These are phyloP conservation scores for Metschnikowia shivogae DNA, from an alignment of 805 yeast species.

Conservation along the genomic window DNA sequence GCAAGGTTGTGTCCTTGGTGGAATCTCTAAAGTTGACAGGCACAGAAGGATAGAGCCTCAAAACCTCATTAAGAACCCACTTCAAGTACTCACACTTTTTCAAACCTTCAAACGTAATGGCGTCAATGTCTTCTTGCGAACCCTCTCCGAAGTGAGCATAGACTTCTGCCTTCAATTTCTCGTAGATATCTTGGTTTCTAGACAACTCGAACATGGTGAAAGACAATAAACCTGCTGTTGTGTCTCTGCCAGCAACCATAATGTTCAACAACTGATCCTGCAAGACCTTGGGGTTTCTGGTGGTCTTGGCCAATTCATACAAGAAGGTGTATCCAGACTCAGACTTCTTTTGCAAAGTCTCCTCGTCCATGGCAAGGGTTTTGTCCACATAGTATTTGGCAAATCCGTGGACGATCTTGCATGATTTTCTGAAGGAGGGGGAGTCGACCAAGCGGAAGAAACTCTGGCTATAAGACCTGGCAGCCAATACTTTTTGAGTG, in stretches of 20 bases:
- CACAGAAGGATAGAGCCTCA: slow-evolving; percentile 34
- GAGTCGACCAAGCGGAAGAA: slow-evolving; percentile 26
- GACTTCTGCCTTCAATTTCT: slow-evolving; percentile 29
- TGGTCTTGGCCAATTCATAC: slow-evolving; percentile 37
- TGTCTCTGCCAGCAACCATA: slow-evolving; percentile 41
- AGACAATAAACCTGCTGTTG: slow-evolving; percentile 39
- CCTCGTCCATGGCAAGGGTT: slow-evolving; percentile 16
- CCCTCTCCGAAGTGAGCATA: slow-evolving; percentile 30
- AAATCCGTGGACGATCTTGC: slow-evolving; percentile 23
- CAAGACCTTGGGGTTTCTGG: slow-evolving; percentile 32
- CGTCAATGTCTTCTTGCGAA: slow-evolving; percentile 24
- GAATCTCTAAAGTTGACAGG: slow-evolving; percentile 22
- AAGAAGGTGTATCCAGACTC: slow-evolving; percentile 31
- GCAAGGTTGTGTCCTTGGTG: slow-evolving; percentile 21
- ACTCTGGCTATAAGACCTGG: slow-evolving; percentile 30
- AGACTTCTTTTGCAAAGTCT: slow-evolving; percentile 14
- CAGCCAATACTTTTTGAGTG: slow-evolving; percentile 29
- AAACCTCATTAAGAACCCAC: slow-evolving; percentile 32
- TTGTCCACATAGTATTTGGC: slow-evolving; percentile 17
- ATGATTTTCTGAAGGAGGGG: slow-evolving; percentile 28
- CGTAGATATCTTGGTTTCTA: slow-evolving; percentile 30
- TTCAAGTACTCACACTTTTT: slow-evolving; percentile 38
- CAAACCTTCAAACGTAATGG: slow-evolving; percentile 35
- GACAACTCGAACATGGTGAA: slow-evolving; percentile 33
- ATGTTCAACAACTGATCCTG: slow-evolving; percentile 39